phyloP scores from a whole-genome alignment of 768 basidiomycete species.

The Psilocybe cyanescens region DNA sequence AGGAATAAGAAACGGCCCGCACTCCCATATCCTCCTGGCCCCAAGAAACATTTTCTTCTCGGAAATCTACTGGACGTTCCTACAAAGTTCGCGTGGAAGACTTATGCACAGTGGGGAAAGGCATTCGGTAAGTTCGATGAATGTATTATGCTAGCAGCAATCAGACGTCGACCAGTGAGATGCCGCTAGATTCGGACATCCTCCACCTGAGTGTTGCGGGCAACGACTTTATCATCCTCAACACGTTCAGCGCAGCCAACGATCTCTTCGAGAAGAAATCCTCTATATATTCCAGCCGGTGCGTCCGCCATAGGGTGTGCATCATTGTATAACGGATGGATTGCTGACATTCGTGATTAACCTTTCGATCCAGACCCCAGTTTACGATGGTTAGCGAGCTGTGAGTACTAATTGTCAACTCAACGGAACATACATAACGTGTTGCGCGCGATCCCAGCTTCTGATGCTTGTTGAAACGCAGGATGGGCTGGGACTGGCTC shows the following conservation, averaged over 20 bases:
- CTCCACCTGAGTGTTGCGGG: slow-evolving; percentile 1
- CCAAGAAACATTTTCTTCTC: slow-evolving; percentile 27
- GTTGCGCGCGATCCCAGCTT: background rate
- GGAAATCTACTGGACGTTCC: slow-evolving; percentile 32
- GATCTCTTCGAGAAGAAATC: slow-evolving; percentile 10
- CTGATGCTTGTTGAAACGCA: slow-evolving; percentile 13
- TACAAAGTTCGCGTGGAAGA: slow-evolving; percentile 21
- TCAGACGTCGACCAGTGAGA: background rate
- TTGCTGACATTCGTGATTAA: background rate
- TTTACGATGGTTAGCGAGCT: slow-evolving; percentile 10
- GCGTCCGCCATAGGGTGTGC: background rate
- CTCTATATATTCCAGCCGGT: slow-evolving; percentile 9
- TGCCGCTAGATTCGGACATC: slow-evolving; percentile 2
- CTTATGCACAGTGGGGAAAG: slow-evolving; percentile 26
- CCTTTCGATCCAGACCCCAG: background rate
- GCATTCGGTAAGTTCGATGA: background rate
- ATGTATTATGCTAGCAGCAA: background rate
- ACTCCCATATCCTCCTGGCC: slow-evolving; percentile 32
- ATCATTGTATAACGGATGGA: background rate
- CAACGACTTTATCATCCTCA: slow-evolving; percentile 2
- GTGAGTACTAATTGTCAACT: background rate
- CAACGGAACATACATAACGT: background rate
- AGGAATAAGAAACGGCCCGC: background rate
- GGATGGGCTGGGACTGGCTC: slow-evolving; percentile 46
- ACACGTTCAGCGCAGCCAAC: background rate